phyloP scores from a whole-genome alignment of 2,329 filamentous ascomycete species.

The Aspergillus sp. region DNA sequence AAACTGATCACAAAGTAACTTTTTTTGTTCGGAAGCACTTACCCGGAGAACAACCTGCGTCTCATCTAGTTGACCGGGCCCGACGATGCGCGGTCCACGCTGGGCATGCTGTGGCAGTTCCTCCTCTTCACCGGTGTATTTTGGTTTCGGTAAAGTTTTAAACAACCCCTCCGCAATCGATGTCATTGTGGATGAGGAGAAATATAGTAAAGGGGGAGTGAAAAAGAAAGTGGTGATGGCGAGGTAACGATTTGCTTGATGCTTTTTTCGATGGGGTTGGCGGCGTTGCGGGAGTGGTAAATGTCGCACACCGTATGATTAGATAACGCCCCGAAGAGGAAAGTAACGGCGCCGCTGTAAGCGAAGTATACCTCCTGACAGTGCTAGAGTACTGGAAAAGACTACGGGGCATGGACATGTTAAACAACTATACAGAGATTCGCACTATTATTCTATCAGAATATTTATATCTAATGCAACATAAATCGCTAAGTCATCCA shows the following conservation, averaged over 20 bases:
- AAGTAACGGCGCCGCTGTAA: neutral
- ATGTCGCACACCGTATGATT: neutral
- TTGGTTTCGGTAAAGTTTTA: conserved; percentile 80
- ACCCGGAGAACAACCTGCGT: conserved; percentile 80
- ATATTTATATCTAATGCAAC: neutral
- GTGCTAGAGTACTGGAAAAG: neutral
- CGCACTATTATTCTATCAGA: neutral
- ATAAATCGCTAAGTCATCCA: neutral
- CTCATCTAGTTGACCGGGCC: conserved; percentile 76
- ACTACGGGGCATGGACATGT: neutral
- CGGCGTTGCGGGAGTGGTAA: conserved; percentile 13
- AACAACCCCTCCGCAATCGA: conserved; percentile 71
- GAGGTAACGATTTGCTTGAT: conserved; percentile 9
- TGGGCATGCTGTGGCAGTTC: conserved; percentile 70
- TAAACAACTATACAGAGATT: neutral
- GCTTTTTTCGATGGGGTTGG: conserved; percentile 18
- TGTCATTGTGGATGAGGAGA: conserved; percentile 52
- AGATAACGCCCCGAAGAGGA: conserved; percentile 1
- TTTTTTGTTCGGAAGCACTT: conserved; percentile 21
- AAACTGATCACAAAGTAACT: neutral
- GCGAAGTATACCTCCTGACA: neutral
- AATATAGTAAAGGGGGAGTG: conserved; percentile 18
- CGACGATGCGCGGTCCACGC: conserved; percentile 79
- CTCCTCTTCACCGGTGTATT: conserved; percentile 87
- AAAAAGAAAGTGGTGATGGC: conserved; percentile 5